phyloP scores from a whole-genome alignment of 2,329 filamentous ascomycete genomes.

The Curvularia lunata region DNA sequence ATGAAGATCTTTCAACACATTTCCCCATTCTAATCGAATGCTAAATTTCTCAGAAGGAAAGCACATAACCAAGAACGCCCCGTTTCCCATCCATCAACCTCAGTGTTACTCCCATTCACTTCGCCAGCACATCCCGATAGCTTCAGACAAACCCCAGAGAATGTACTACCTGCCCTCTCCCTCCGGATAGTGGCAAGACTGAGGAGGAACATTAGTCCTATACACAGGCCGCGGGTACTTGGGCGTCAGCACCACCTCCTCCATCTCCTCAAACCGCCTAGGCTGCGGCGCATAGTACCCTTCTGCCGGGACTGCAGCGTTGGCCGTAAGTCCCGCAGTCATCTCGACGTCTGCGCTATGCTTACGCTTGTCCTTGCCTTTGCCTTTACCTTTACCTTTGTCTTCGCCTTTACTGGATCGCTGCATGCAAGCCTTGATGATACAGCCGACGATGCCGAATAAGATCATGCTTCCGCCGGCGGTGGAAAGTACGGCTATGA shows the following conservation, averaged over 20 bases:
- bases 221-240: neutral
- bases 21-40: neutral
- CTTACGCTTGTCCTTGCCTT: neutral
- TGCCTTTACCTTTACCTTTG: neutral
- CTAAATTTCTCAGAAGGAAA: neutral
- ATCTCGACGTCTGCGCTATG: neutral
- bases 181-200: neutral
- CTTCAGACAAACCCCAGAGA: neutral
- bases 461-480: neutral
- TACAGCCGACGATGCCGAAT: neutral
- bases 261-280: neutral
- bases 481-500: neutral
- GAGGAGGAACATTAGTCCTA: neutral
- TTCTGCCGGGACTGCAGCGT: no score
- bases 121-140: neutral
- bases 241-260: neutral
- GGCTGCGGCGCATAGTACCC: neutral
- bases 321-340: neutral
- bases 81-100: neutral
- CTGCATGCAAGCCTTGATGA: neutral
- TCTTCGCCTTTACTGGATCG: neutral
- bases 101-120: neutral
- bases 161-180: neutral
- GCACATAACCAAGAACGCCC: neutral
- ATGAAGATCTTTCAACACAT: no score